Base-by-base conservation (phyloP, 495 filamentous ascomycete genomes). In the Xylaria grammica region DNA sequence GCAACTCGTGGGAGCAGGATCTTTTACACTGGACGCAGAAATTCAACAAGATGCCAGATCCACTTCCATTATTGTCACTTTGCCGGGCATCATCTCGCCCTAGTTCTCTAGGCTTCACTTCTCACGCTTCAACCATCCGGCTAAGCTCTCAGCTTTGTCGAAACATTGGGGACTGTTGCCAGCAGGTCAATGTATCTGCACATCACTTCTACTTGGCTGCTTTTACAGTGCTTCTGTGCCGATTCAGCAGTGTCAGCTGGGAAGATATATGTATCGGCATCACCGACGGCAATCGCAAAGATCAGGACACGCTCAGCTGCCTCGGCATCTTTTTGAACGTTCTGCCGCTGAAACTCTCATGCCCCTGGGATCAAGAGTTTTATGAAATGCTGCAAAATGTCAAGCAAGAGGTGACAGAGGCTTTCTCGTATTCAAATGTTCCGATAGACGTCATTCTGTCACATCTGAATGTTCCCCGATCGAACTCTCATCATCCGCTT, bases 151-250 rank as follows among this genome's bases (percentile, higher is more conserved):
- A n/a, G n/a, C n/a, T n/a, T n/a, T n/a, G n/a, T n/a, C n/a, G n/a
- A n/a, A n/a, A n/a, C n/a, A n/a, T n/a, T n/a, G n/a, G n/a, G n/a
- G n/a, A n/a, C n/a, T n/a, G n/a, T n/a, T n/a, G n/a, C n/a, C n/a
- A n/a, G n/a, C 40, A 42, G 15, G 7, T 11, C 5, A 56, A 22
- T 64, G 58, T 19, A 62, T 58, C 4, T 63, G 66, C 5, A 81
- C 74, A 1, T 62, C 78, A 81, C 53, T 73, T 78, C 49, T 69
- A 77, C 40, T 54, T 81, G 32, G 69, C 78, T 32, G 69, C 72
- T 9, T 73, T 78, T 57, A 65, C 68, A 34, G 69, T 71, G 1
- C 62, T 79, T 24, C 54, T 78, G 6, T 72, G 69, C 48, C 69
- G 75, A 1, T 71, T 73, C n/a, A n/a, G n/a, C n/a, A 40, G 7